A percentile compares a stretch with the other conserved stretches of the same genome.
These are phyloP conservation scores for Linnemannia schmuckeri DNA, from an alignment of 192 early-diverging fungal genomes.

Conservation along the genomic window DNA sequence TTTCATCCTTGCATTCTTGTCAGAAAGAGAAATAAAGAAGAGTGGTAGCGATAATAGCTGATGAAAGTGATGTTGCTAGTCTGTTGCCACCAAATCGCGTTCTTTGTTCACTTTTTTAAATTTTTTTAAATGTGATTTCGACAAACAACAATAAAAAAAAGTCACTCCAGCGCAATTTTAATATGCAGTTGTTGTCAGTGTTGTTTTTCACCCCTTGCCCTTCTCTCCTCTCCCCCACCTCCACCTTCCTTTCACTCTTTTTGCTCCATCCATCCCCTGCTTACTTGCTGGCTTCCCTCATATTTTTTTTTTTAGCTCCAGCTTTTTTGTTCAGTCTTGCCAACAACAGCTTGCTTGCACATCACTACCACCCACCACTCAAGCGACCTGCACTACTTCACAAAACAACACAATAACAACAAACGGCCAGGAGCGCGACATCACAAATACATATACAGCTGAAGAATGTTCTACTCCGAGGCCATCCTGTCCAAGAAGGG, in stretches of 20 bases:
- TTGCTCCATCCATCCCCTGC: not conserved
- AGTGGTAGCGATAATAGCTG: not conserved
- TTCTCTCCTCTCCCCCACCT: not conserved
- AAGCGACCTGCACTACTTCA: not conserved
- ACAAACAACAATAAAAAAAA: not conserved
- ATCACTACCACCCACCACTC: not conserved
- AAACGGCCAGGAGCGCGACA: not conserved
- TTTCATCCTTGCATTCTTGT: not conserved
- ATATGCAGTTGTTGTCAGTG: not conserved
- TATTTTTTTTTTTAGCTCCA: not conserved
- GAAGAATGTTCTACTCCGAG: slow-evolving; percentile 82
- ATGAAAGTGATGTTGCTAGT: not conserved
- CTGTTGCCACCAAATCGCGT: slow-evolving; percentile 8
- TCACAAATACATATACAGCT: not conserved
- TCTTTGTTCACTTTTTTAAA: not conserved
- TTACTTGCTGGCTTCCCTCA: not conserved
- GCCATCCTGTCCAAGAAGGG: slow-evolving; percentile 88
- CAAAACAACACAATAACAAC: not conserved
- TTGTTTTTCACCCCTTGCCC: not conserved
- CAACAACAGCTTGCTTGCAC: not conserved
- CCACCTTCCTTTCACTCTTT: not conserved
- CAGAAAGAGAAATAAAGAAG: not conserved
- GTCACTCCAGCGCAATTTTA: not conserved
- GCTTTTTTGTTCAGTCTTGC: not conserved
- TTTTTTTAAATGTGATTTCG: no score